Evolutionary conservation across 441 rosid species (phyloP).

Genomic region (Erysimum cheiri): DNA sequence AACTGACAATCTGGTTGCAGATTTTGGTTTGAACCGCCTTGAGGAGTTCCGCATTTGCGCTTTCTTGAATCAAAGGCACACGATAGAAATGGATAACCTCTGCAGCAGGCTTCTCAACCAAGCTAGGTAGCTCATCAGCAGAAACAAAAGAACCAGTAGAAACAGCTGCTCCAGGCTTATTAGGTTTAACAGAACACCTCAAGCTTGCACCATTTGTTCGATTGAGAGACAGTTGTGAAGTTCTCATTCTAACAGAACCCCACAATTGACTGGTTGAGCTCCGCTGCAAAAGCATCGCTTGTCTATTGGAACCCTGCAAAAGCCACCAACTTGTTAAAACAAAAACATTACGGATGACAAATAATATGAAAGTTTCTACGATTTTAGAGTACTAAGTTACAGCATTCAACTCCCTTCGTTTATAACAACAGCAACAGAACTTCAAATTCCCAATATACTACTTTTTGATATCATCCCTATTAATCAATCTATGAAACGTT

Average conservation of each 20-base stretch:
- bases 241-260: constrained; percentile 51
- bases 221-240: constrained; percentile 33
- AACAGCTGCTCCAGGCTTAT: constrained; percentile 53
- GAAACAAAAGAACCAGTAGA: constrained; percentile 46
- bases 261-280: constrained; percentile 53
- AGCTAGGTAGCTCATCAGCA: constrained; percentile 52
- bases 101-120: constrained; percentile 57
- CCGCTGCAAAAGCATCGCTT: constrained; percentile 59
- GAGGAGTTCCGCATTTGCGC: constrained; percentile 71
- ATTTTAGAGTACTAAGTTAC: background rate
- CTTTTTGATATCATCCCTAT: background rate
- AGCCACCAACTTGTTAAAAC: background rate
- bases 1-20: constrained; percentile 68
- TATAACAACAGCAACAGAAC: constrained; percentile 9
- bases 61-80: constrained; percentile 77
- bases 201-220: constrained; percentile 47
- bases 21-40: constrained; percentile 69
- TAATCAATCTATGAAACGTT: background rate
- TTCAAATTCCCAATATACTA: background rate
- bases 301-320: constrained; percentile 71
- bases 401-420: background rate
- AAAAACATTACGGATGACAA: background rate
- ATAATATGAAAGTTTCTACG: background rate
- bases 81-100: constrained; percentile 82
- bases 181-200: constrained; percentile 56